phyloP scores from a whole-genome alignment of 2,329 filamentous ascomycete genomes.

The Polychaeton citri region DNA sequence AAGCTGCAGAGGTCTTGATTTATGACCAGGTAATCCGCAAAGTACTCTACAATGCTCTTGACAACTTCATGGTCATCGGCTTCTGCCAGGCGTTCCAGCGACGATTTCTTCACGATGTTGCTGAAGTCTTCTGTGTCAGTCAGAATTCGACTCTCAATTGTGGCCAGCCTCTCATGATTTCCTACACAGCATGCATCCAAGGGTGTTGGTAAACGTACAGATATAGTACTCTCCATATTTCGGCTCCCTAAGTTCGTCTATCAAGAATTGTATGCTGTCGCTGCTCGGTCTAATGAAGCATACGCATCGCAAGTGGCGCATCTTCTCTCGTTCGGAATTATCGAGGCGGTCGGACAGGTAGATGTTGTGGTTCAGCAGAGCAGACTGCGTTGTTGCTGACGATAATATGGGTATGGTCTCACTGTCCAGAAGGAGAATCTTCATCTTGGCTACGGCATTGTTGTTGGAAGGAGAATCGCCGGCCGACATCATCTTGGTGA shows the following conservation, averaged over 20 bases:
- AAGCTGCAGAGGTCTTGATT: conserved; percentile 62
- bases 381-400: conserved; percentile 88
- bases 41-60: conserved; percentile 85
- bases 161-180: no score
- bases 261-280: conserved; percentile 82
- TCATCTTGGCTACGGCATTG: conserved; percentile 78
- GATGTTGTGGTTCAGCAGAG: conserved; percentile 88
- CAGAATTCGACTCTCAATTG: conserved; percentile 12
- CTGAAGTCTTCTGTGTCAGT: conserved; percentile 55
- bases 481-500: conserved; percentile 86
- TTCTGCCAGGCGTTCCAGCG: conserved; percentile 83
- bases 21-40: conserved; percentile 88
- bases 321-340: conserved; percentile 82
- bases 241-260: conserved; percentile 89
- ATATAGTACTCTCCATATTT: conserved; percentile 97
- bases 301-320: conserved; percentile 88
- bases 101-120: conserved; percentile 94
- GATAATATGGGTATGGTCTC: conserved; percentile 89
- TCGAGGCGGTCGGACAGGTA: conserved; percentile 96
- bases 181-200: no score
- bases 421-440: conserved; percentile 84
- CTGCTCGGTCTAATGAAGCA: conserved; percentile 87
- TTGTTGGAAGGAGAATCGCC: conserved; percentile 52
- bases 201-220: no score
- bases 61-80: conserved; percentile 97